phyloP scores from a whole-genome alignment of 495 filamentous ascomycete species.

The Talaromyces proteolyticus region DNA sequence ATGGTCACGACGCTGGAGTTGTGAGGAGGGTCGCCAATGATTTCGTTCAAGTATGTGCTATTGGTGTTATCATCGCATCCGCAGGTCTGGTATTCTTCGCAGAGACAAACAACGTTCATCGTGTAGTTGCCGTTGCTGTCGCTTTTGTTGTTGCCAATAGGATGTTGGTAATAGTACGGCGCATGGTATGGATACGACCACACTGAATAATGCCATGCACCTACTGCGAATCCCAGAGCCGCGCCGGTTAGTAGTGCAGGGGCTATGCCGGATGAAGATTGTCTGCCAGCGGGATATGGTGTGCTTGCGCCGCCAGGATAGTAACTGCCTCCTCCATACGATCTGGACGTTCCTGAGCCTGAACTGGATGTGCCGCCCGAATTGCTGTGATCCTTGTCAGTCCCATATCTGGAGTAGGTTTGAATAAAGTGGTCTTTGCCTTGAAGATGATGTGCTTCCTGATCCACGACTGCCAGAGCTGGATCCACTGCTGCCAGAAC shows the following conservation, averaged over 20 bases:
- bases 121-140: constrained; percentile 53
- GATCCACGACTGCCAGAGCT: too few species aligned
- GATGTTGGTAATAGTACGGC: constrained; percentile 43
- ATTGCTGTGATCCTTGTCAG: constrained; percentile 23
- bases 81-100: constrained; percentile 63
- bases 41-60: constrained; percentile 43
- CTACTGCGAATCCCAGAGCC: constrained; percentile 54
- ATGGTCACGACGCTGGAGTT: constrained; percentile 64
- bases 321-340: constrained; percentile 61
- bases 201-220: constrained; percentile 52
- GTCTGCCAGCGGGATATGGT: constrained; percentile 60
- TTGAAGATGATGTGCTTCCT: constrained; percentile 1
- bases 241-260: constrained; percentile 53
- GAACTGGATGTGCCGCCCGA: constrained; percentile 57
- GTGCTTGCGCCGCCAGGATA: constrained; percentile 71
- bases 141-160: constrained; percentile 53
- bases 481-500: constrained; percentile 14
- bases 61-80: constrained; percentile 77
- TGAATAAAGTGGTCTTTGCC: neutral
- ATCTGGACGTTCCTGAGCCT: constrained; percentile 57
- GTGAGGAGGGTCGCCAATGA: constrained; percentile 62
- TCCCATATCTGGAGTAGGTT: neutral
- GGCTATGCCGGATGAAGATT: constrained; percentile 50
- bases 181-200: constrained; percentile 68
- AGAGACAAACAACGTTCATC: constrained; percentile 68